Evolutionary conservation across 176 grass and related monocot species (phyloP).

Genomic region (Saccharum officinarum): DNA sequence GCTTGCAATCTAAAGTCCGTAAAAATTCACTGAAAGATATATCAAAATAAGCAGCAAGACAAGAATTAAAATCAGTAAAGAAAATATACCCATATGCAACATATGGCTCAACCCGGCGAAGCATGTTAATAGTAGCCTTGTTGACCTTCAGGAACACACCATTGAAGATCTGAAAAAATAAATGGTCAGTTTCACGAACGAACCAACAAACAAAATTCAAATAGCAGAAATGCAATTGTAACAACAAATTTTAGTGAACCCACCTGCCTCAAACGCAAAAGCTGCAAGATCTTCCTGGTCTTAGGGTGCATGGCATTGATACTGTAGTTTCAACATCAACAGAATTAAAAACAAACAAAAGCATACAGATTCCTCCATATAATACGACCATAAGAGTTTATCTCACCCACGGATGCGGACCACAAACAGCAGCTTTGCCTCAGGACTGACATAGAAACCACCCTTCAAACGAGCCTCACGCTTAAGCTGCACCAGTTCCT

Average conservation of each 20-base stretch:
- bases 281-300: conserved; percentile 91
- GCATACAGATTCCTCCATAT: neutral
- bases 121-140: conserved; percentile 94
- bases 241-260: neutral
- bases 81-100: conserved; percentile 83
- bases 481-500: conserved; percentile 85
- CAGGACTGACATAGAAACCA: conserved; percentile 92
- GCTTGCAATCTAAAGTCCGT: too few species aligned
- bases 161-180: conserved; percentile 71
- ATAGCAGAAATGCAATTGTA: neutral
- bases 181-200: neutral
- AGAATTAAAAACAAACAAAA: neutral
- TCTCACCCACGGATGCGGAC: conserved; percentile 85
- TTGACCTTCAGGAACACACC: conserved; percentile 97
- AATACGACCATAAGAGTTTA: neutral
- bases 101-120: conserved; percentile 90
- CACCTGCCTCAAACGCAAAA: conserved; percentile 88
- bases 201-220: neutral
- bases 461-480: conserved; percentile 91
- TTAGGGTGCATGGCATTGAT: conserved; percentile 98
- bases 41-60: neutral
- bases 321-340: conserved; percentile 37
- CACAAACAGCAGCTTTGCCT: conserved; percentile 86
- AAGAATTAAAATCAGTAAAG: neutral
- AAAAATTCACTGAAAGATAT: neutral